Evolutionary conservation across 2,329 filamentous ascomycete species (phyloP), one percentile per base, ranked within the genome.

Genomic region (Sporothrix pallida): DNA sequence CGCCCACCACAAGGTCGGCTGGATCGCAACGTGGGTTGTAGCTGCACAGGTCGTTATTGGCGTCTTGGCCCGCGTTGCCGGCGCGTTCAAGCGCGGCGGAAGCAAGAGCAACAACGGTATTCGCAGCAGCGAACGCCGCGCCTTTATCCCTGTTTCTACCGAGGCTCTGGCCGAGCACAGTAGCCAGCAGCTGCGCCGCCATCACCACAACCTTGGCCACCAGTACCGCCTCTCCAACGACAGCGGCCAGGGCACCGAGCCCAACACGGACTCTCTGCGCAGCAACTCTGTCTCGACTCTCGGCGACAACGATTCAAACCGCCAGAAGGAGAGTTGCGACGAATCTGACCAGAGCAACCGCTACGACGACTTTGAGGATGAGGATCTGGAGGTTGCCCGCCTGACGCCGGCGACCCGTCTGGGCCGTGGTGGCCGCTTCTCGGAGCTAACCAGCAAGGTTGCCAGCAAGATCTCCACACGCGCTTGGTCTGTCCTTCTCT

Each of bases 1-100:
- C 80, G 89, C 92, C n/a, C 95, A 98, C 81, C 91, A 94, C 83
- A 94, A 93, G 81, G 87, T 95, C 60, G 94, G 94, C 72, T 98
- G 95, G 95, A 86, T 93, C 58, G 87, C 92, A 44, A 95, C 92
- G 2, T 92, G 89, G 85, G 85, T 95, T 3, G 86, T 92, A 12
- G 86, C 86, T 71, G 89, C 87, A 0, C 95, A 97, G 83, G 86
- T 92, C 17, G 78, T 92, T 54, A 84, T 97, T 80, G 88, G 89
- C 68, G 80, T 94, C 72, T 82, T 93, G 65, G 90, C 90, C 71
- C 83, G 86, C 58, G 88, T 92, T 75, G 86, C 87, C 4, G 86
- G 86, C 17, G 81, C 81, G 31, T 80, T 86, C 73, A 82, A 75
- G 52, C 74, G 67, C 37, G 42, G 15, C 42, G 46, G 48, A n/a